Conservation (phyloP, 768 basidiomycete genomes). For the Boletus sp. region DNA sequence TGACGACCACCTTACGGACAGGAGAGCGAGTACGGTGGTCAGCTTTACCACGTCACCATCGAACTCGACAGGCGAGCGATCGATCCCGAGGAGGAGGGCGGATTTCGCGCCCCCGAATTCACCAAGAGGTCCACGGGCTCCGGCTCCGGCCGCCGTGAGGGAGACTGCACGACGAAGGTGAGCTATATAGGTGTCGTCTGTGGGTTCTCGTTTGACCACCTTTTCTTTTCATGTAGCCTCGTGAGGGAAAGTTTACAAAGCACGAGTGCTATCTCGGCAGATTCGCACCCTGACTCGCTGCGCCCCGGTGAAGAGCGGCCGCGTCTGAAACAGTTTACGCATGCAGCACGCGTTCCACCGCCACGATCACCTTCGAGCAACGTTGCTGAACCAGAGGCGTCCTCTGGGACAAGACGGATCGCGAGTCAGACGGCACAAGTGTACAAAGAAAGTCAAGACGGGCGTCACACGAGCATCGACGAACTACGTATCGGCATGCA, state of each 20-base stretch:
- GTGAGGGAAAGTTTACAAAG: conserved; percentile 53
- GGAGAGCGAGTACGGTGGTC: conserved; percentile 40
- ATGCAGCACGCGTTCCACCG: conserved; percentile 61
- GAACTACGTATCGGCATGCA: conserved; percentile 67
- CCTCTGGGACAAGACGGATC: conserved; percentile 39
- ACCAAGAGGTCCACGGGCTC: conserved; percentile 35
- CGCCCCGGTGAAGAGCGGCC: conserved; percentile 41
- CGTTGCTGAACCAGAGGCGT: conserved; percentile 15
- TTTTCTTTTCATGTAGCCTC: conserved; percentile 37
- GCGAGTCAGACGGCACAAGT: conserved; percentile 67
- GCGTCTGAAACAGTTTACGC: conserved; percentile 69
- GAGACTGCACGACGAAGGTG: conserved; percentile 27
- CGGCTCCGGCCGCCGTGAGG: conserved; percentile 15
- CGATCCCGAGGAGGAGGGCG: conserved; percentile 62
- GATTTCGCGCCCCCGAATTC: conserved; percentile 65
- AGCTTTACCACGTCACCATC: conserved; percentile 57
- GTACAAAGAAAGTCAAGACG: conserved; percentile 36
- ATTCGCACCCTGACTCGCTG: conserved; percentile 32
- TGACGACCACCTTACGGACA: conserved; percentile 30
- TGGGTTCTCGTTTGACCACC: conserved; percentile 4
- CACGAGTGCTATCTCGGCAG: conserved; percentile 34
- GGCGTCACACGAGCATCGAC: conserved; percentile 47
- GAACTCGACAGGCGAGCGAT: conserved; percentile 58
- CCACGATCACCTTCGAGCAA: conserved; percentile 43
- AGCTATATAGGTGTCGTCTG: not conserved